phyloP scores from a whole-genome alignment of 352 stramenopile species.

The Pythium phragmiticola region DNA sequence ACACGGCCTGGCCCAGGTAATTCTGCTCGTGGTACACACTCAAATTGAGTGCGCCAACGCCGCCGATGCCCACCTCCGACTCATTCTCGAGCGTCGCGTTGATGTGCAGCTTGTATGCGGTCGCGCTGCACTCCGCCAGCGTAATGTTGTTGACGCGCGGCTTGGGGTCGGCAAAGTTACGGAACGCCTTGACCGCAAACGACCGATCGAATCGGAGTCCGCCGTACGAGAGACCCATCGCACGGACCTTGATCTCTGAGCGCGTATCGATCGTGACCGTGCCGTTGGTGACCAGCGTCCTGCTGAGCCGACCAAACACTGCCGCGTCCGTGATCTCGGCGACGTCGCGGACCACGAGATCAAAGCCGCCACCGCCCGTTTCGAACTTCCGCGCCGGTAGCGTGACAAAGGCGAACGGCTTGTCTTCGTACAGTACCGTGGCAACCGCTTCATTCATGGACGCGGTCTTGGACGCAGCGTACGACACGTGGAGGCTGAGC shows the following conservation, averaged over 20 bases:
- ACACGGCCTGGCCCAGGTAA: constrained; percentile 65
- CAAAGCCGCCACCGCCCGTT: constrained; percentile 47
- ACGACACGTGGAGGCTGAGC: constrained; percentile 51
- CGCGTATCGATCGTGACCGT: constrained; percentile 38
- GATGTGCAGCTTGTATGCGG: constrained; percentile 51
- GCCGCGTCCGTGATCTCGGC: constrained; percentile 39
- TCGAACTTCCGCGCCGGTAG: constrained; percentile 54
- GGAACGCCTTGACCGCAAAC: constrained; percentile 45
- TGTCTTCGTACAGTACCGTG: constrained; percentile 41
- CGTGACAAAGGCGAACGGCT: constrained; percentile 43
- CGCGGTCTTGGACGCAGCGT: constrained; percentile 42
- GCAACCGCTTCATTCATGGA: constrained; percentile 53
- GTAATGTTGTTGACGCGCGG: constrained; percentile 58
- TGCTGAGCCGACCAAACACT: constrained; percentile 46
- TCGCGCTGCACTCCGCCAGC: constrained; percentile 40
- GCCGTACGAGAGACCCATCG: constrained; percentile 47
- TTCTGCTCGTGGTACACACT: constrained; percentile 62
- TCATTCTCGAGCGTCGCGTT: constrained; percentile 59
- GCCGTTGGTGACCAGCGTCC: constrained; percentile 35
- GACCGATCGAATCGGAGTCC: constrained; percentile 48
- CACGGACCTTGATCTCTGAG: constrained; percentile 43
- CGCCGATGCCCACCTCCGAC: constrained; percentile 43
- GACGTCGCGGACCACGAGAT: constrained; percentile 43
- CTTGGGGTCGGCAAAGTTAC: constrained; percentile 50
- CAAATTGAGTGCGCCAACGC: constrained; percentile 65